phyloP scores from a whole-genome alignment of 2,329 filamentous ascomycete genomes.

The Pyricularia grisea region DNA sequence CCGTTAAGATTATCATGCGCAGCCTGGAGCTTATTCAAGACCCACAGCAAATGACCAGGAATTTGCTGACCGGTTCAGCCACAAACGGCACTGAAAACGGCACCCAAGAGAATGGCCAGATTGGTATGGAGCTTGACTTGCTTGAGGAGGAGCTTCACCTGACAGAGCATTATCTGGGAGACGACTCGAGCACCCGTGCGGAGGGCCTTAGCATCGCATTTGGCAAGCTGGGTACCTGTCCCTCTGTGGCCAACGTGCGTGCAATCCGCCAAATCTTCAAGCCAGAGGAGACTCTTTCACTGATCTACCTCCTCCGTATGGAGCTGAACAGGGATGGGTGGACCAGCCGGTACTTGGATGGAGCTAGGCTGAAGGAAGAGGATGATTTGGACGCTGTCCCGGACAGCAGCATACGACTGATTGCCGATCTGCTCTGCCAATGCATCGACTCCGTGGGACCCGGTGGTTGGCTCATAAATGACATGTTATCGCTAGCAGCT shows the following conservation, averaged over 20 bases:
- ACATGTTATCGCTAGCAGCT: slow-evolving; percentile 32
- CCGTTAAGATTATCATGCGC: slow-evolving; percentile 57
- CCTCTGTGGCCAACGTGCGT: slow-evolving; percentile 47
- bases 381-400: slow-evolving; percentile 42
- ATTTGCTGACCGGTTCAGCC: slow-evolving; percentile 21
- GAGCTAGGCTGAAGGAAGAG: slow-evolving; percentile 33
- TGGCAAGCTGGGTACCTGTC: slow-evolving; percentile 58
- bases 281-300: slow-evolving; percentile 58
- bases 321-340: slow-evolving; percentile 68
- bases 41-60: slow-evolving; percentile 22
- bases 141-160: slow-evolving; percentile 57
- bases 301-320: slow-evolving; percentile 63
- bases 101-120: slow-evolving; percentile 20
- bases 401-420: slow-evolving; percentile 60
- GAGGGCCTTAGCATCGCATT: slow-evolving; percentile 59
- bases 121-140: slow-evolving; percentile 47
- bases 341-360: slow-evolving; percentile 62
- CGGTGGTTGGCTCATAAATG: slow-evolving; percentile 63
- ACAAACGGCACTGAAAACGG: slow-evolving; percentile 14
- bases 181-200: slow-evolving; percentile 53
- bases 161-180: slow-evolving; percentile 57
- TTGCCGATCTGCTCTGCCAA: slow-evolving; percentile 61
- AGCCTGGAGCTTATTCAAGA: slow-evolving; percentile 54
- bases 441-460: slow-evolving; percentile 69
- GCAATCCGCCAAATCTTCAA: slow-evolving; percentile 55